Evolutionary conservation across 371 early-diverging fungal genomes (phyloP).

Genomic region (Caulochytrium protostelioides): DNA sequence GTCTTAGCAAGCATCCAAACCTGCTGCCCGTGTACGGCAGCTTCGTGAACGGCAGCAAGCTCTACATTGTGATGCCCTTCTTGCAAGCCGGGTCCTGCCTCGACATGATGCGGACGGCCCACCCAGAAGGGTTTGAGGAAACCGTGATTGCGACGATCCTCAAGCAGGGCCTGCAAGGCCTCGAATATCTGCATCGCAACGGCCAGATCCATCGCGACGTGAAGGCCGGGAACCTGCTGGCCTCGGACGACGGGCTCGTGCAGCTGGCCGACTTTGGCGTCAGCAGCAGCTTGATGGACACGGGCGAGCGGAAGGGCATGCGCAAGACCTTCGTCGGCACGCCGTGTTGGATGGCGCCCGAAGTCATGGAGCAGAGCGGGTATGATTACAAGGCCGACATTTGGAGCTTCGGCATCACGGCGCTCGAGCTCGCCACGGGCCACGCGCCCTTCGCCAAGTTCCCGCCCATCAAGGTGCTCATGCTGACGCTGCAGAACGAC

Average conservation of each 20-base stretch:
- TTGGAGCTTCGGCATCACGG: constrained; percentile 83
- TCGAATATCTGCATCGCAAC: constrained; percentile 67
- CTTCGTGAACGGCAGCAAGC: constrained; percentile 53
- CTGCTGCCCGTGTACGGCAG: constrained; percentile 60
- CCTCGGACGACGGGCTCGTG: constrained; percentile 64
- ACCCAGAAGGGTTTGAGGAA: constrained; percentile 69
- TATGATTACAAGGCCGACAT: constrained; percentile 81
- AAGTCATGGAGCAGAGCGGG: constrained; percentile 50
- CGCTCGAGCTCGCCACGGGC: constrained; percentile 71
- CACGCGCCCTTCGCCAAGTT: constrained; percentile 80
- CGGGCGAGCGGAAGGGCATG: constrained; percentile 44
- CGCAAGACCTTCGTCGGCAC: constrained; percentile 82
- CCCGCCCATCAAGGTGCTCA: constrained; percentile 70
- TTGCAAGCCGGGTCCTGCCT: constrained; percentile 61
- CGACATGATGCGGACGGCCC: constrained; percentile 66
- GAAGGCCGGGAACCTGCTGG: constrained; percentile 67
- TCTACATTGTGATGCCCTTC: constrained; percentile 66
- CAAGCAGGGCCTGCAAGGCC: constrained; percentile 60
- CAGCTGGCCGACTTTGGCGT: constrained; percentile 81
- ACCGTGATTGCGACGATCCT: constrained; percentile 54
- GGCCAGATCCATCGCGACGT: constrained; percentile 81
- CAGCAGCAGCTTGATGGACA: constrained; percentile 50
- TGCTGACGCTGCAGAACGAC: constrained; percentile 69
- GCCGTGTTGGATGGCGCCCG: constrained; percentile 79
- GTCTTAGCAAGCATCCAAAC: constrained; percentile 61